Conservation (phyloP, 192 early-diverging fungal genomes). For the Podila clonocystis region DNA sequence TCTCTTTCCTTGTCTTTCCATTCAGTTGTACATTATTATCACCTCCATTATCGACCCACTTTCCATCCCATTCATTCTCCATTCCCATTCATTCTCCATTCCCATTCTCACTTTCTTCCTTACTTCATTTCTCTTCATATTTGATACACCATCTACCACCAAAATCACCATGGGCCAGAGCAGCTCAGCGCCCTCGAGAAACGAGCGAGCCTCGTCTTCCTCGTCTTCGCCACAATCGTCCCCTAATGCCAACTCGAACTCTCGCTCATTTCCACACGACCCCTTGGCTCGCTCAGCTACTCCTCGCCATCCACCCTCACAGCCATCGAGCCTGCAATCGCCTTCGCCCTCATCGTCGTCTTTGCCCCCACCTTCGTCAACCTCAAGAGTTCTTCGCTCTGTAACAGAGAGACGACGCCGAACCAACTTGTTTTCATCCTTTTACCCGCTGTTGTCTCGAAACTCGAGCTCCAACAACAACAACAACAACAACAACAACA, state of each 20-base stretch:
- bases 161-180: not conserved
- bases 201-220: not conserved
- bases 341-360: not conserved
- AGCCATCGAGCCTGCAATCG: too few relatives aligned
- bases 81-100: not conserved
- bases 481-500: not conserved
- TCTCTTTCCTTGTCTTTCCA: too few relatives aligned
- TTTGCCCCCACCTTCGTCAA: constrained; percentile 4
- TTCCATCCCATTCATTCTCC: not conserved
- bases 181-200: constrained; percentile 17
- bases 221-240: not conserved
- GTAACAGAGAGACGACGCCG: constrained; percentile 33
- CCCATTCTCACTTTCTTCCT: not conserved
- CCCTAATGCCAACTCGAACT: not conserved
- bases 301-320: constrained; percentile 2
- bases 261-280: too few relatives aligned
- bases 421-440: constrained; percentile 40
- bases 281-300: not conserved
- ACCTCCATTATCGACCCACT: too few relatives aligned
- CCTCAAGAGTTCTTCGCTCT: constrained; percentile 38
- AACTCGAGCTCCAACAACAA: constrained; percentile 13
- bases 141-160: not conserved
- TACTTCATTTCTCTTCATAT: not conserved
- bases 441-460: constrained; percentile 42
- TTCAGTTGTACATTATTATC: too few relatives aligned